A percentile compares a stretch with the other conserved stretches of the same genome.
phyloP scores from a whole-genome alignment of 345 rosid genomes.

The Reutealis trisperma region DNA sequence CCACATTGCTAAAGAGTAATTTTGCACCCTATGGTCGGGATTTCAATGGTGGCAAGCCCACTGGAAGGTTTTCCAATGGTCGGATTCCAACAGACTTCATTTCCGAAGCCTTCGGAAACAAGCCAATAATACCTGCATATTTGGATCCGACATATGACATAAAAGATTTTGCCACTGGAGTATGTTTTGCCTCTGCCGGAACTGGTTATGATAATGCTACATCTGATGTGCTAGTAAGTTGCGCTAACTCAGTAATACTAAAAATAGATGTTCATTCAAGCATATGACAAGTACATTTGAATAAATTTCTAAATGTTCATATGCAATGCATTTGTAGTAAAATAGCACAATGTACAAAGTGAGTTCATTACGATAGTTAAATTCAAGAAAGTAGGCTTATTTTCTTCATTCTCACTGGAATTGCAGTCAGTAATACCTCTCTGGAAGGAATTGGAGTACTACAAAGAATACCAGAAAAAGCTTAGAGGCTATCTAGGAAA shows the following conservation, averaged over 20 bases:
- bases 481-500: slow-evolving; percentile 15
- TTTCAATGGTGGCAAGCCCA: slow-evolving; percentile 11
- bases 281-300: neutral
- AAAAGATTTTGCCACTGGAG: slow-evolving; percentile 22
- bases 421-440: slow-evolving; percentile 25
- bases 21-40: slow-evolving; percentile 21
- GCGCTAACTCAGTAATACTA: neutral
- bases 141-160: slow-evolving; percentile 15
- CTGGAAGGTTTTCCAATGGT: slow-evolving; percentile 21
- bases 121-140: slow-evolving; percentile 19
- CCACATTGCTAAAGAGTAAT: slow-evolving; percentile 15
- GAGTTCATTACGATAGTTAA: neutral
- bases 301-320: neutral
- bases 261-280: neutral
- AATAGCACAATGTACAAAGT: too few relatives aligned
- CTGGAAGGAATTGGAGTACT: slow-evolving; percentile 17
- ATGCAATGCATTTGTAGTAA: neutral
- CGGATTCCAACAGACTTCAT: slow-evolving; percentile 18
- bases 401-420: neutral
- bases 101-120: slow-evolving; percentile 21
- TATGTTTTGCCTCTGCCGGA: slow-evolving; percentile 26
- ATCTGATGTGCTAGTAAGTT: slow-evolving; percentile 21
- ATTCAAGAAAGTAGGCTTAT: neutral
- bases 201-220: slow-evolving; percentile 25
- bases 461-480: slow-evolving; percentile 15